phyloP scores from a whole-genome alignment of 106 monocot genomes.

The Chionographis japonica region DNA sequence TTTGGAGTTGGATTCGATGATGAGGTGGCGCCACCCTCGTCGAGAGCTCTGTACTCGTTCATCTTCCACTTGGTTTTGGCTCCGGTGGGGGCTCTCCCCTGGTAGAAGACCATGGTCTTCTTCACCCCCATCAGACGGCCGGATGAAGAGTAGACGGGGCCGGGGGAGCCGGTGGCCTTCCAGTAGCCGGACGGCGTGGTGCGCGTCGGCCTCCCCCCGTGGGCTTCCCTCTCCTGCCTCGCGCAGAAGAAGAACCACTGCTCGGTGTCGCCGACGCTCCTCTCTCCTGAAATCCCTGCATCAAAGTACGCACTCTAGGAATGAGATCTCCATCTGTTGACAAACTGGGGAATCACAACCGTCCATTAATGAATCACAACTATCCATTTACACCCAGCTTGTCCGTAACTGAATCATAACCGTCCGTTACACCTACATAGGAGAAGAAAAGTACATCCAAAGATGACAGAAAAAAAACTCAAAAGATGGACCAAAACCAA shows the following conservation, averaged over 20 bases:
- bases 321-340: not conserved
- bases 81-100: constrained; percentile 45
- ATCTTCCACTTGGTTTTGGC: constrained; percentile 69
- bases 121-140: constrained; percentile 30
- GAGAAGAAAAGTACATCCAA: too few relatives aligned
- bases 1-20: not conserved
- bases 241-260: constrained; percentile 83
- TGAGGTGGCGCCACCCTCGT: not conserved
- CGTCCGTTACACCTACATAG: too few relatives aligned
- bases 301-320: not conserved
- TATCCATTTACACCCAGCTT: too few relatives aligned
- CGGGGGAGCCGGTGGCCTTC: constrained; percentile 65
- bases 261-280: constrained; percentile 24
- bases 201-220: constrained; percentile 51
- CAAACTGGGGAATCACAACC: too few relatives aligned
- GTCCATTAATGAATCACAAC: not conserved
- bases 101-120: constrained; percentile 73
- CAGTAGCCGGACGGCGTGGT: constrained; percentile 58
- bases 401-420: too few relatives aligned
- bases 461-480: too few relatives aligned
- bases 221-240: constrained; percentile 42
- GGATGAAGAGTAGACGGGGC: constrained; percentile 20
- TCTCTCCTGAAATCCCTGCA: constrained; percentile 36
- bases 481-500: too few relatives aligned
- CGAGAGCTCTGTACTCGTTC: constrained; percentile 56